phyloP scores from a whole-genome alignment of 805 yeast species.

The Yarrowia keelungensis region DNA sequence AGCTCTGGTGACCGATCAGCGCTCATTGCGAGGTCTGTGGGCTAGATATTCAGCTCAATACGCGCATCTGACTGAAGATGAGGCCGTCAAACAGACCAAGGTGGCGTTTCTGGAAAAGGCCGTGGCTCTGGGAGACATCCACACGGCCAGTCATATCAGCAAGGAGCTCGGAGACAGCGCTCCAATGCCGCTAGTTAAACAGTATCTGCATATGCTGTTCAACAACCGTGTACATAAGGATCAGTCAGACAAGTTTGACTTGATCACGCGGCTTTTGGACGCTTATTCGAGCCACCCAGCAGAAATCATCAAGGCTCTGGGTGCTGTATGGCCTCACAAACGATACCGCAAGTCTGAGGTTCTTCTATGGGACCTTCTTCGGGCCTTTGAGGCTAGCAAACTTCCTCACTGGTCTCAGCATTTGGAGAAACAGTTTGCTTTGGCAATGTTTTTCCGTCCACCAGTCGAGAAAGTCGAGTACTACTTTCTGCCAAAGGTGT shows the following conservation, averaged over 20 bases:
- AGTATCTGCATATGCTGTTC: slow-evolving; percentile 22
- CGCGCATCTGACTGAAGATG: not conserved
- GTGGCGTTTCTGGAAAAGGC: slow-evolving; percentile 19
- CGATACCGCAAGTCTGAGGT: slow-evolving; percentile 7
- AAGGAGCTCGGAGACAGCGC: not conserved
- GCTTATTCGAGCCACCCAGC: not conserved
- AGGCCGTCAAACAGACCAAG: slow-evolving; percentile 9
- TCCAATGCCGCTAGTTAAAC: slow-evolving; percentile 12
- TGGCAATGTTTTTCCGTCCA: slow-evolving; percentile 1
- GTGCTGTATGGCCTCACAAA: slow-evolving; percentile 6
- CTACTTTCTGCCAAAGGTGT: slow-evolving; percentile 19
- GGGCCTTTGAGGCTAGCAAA: slow-evolving; percentile 27
- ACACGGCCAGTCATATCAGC: slow-evolving; percentile 1
- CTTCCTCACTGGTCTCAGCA: slow-evolving; percentile 28
- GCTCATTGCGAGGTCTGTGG: slow-evolving; percentile 7
- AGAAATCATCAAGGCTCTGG: slow-evolving; percentile 2
- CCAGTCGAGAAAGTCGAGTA: slow-evolving; percentile 35
- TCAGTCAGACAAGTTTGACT: not conserved
- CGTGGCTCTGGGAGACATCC: slow-evolving; percentile 14
- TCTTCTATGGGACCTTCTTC: slow-evolving; percentile 10
- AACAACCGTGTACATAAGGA: not conserved
- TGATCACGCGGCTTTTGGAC: slow-evolving; percentile 13
- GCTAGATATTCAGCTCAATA: slow-evolving; percentile 4
- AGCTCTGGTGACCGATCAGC: slow-evolving; percentile 6
- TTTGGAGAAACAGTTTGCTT: slow-evolving; percentile 18